Evolutionary conservation across 306 rosid species (phyloP).

Genomic region (Casuarina cunninghamiana): DNA sequence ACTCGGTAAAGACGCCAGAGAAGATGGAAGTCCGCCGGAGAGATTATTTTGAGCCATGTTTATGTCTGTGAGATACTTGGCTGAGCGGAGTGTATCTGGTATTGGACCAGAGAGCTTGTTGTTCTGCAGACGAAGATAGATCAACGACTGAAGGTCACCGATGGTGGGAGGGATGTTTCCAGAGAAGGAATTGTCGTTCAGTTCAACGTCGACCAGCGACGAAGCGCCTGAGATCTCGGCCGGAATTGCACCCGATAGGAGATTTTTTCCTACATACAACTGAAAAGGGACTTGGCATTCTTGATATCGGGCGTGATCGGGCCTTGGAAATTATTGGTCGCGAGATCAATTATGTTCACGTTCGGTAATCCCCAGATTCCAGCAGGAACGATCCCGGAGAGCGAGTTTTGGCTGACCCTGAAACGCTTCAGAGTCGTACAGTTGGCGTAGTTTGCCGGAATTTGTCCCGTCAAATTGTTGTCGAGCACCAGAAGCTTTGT

Average conservation of each 20-base stretch:
- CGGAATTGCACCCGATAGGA: constrained; percentile 61
- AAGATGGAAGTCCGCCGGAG: constrained; percentile 54
- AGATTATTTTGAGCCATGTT: constrained; percentile 58
- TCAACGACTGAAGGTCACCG: constrained; percentile 51
- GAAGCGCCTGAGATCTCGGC: constrained; percentile 56
- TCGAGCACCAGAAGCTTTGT: constrained; percentile 47
- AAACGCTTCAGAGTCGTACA: constrained; percentile 56
- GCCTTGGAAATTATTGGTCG: constrained; percentile 59
- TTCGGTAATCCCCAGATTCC: constrained; percentile 82
- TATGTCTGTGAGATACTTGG: constrained; percentile 45
- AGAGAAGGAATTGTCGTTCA: constrained; percentile 56
- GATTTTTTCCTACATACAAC: constrained; percentile 46
- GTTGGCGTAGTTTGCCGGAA: constrained; percentile 57
- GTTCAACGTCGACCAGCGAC: constrained; percentile 44
- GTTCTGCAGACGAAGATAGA: constrained; percentile 49
- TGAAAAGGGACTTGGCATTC: constrained; percentile 51
- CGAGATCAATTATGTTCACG: constrained; percentile 56
- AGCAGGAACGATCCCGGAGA: constrained; percentile 64
- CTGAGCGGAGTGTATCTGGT: constrained; percentile 61
- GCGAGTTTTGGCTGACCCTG: constrained; percentile 70
- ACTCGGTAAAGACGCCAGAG: constrained; percentile 57
- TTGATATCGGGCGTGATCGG: constrained; percentile 49
- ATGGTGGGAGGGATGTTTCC: constrained; percentile 56
- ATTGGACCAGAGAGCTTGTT: constrained; percentile 60
- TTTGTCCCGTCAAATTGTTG: constrained; percentile 80